Evolutionary conservation across 139 green algal genomes (phyloP), one percentile per base, ranked within the genome.

Genomic region (Microglena sp.): DNA sequence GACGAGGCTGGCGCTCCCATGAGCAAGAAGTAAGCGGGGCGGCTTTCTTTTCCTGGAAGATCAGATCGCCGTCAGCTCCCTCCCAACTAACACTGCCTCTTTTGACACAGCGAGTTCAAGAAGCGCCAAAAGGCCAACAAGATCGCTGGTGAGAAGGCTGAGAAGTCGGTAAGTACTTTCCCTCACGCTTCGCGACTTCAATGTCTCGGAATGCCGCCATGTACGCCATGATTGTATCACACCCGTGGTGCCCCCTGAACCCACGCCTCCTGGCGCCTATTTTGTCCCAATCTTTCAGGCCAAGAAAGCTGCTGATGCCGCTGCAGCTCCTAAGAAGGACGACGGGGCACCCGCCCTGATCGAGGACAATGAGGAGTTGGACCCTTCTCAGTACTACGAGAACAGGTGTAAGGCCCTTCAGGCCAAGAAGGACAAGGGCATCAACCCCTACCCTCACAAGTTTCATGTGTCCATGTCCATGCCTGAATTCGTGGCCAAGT

Each of bases 371-470:
- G 90, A 92, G 53, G 85, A 91, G 59, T 53, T 87, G 55, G 86
- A 95, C 71, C 90, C 92, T 35, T 91, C 83, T 46, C 78, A 86
- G 66, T 98, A 97, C 76, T 90, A 82, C 71, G 87, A 95, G 61
- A 95, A 95, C 75, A 69, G 91, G 24, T 70, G 92, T 24, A 84
- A 86, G 45, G 44, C 60, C 3, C 58, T 98, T 5, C 62, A 76
- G 24, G 78, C 70, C 24, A 83, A 79, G 40, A 95, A 95, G 80
- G 84, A 76, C 5, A 74, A 71, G 21, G 91, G 91, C 29, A 65
- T 80, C 46, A 95, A 97, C 80, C 90, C 92, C 1, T 99, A 99
- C 78, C 94, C 94, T 0, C 94, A 99, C 86, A 99, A 99, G 86
- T 98, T 97, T 62, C 46, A 92, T 22, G 88, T 93, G 15, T 79